Evolutionary conservation across 1,139 yeast genomes (phyloP), one percentile per base, ranked within the genome.

Genomic region (Pichia sp.): DNA sequence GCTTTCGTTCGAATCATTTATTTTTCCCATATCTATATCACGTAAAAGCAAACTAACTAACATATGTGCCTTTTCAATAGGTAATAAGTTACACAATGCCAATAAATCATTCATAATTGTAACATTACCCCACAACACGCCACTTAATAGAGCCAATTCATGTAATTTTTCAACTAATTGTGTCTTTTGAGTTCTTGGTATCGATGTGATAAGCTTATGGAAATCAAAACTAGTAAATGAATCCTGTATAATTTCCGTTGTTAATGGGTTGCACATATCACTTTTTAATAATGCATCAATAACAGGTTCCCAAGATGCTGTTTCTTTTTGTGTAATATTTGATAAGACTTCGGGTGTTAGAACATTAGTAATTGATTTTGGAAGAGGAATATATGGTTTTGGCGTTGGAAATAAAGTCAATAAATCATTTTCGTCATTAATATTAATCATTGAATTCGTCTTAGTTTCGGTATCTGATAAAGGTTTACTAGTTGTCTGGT

Each of bases 241-340:
- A 10, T 50, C 45, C 12, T 82, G 65, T 0, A 40, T 20, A 12
- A 34, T n/a, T 16, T 12, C 16, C 6, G 25, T 23, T 0, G 35
- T 24, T 30, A 38, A 10, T 3, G 47, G 46, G n/a, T 41, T 35
- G 36, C 49, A 46, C 20, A 46, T 40, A 25, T 30, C 12, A 28
- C 43, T 41, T 7, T 39, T 25, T n/a, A 47, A 32, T n/a, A 83
- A 58, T 39, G 71, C 74, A 3, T 67, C 60, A 4, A 83, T 58
- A 4, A 82, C 73, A 30, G 73, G 62, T 20, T 66, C 63, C 89
- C 90, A 83, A 55, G 80, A 69, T 48, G 74, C 78, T 37, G 67
- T 61, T 4, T 66, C 62, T 37, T 69, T 68, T 2, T 61, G 54
- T 3, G 76, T 69, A 37, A 80, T 66, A 51, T 65, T 68, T 26